These are phyloP conservation scores for Hypoxylon sp. DNA, from an alignment of 2,329 filamentous ascomycete genomes.

Conservation along the genomic window DNA sequence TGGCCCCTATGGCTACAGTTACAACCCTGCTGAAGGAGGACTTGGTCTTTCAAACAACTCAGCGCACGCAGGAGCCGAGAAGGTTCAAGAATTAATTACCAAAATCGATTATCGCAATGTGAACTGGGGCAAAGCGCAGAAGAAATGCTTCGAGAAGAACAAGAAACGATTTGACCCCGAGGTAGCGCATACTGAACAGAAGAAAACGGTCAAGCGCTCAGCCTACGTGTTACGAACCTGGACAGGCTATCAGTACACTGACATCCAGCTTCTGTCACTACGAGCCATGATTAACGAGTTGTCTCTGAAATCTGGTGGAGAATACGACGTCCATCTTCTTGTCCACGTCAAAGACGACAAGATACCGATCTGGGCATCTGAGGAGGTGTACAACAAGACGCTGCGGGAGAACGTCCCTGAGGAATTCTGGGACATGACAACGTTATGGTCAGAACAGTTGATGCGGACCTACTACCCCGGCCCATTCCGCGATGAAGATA, in stretches of 20 bases:
- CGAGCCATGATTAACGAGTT: constrained; percentile 77
- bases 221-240: constrained; percentile 77
- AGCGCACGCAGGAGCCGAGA: constrained; percentile 72
- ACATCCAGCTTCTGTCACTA: constrained; percentile 75
- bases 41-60: constrained; percentile 71
- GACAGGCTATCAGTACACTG: constrained; percentile 74
- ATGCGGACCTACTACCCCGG: constrained; percentile 75
- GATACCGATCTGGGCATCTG: constrained; percentile 54
- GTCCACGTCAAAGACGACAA: constrained; percentile 64
- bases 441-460: constrained; percentile 77
- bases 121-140: constrained; percentile 56
- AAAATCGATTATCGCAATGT: constrained; percentile 57
- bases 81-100: constrained; percentile 57
- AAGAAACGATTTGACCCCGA: constrained; percentile 62
- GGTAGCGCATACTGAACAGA: constrained; percentile 20
- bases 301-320: constrained; percentile 73
- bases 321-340: constrained; percentile 72
- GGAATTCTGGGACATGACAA: constrained; percentile 78
- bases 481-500: constrained; percentile 70
- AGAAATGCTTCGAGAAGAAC: constrained; percentile 63
- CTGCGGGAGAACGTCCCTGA: constrained; percentile 70
- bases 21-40: constrained; percentile 74
- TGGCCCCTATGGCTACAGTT: constrained; percentile 78
- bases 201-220: constrained; percentile 60
- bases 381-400: constrained; percentile 63